A percentile compares a stretch with the other conserved stretches of the same genome.
Evolutionary conservation across 352 stramenopile genomes (phyloP).

Genomic region (Phytophthora pluvialis): DNA sequence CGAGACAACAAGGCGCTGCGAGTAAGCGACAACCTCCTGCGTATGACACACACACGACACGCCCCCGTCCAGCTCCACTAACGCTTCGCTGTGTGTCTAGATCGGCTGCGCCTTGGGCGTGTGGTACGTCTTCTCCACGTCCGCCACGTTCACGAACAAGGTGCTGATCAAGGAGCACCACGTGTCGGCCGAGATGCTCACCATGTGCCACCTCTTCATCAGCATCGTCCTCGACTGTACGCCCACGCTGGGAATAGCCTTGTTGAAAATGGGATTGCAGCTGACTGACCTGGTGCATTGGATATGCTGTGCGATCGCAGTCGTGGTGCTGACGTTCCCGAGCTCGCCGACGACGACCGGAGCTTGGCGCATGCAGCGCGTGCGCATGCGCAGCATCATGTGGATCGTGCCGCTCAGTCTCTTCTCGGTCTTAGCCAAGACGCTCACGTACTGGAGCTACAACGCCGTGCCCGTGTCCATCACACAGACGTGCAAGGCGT

Average conservation of each 20-base stretch:
- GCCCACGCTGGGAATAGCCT: conserved; percentile 1
- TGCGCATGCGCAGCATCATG: conserved; percentile 67
- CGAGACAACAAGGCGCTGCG: conserved; percentile 41
- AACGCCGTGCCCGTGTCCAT: conserved; percentile 84
- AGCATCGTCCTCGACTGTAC: conserved; percentile 81
- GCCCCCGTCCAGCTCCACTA: background rate
- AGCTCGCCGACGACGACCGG: conserved; percentile 45
- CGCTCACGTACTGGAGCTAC: conserved; percentile 91
- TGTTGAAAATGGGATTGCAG: background rate
- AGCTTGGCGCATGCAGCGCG: conserved; percentile 69
- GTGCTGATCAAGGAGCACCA: conserved; percentile 89
- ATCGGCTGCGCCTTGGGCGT: conserved; percentile 48
- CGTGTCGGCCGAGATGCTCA: conserved; percentile 86
- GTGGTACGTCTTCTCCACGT: conserved; percentile 87
- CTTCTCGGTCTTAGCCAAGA: conserved; percentile 81
- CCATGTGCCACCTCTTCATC: conserved; percentile 84
- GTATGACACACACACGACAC: background rate
- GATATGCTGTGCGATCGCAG: conserved; percentile 22
- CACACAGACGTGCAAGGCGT: conserved; percentile 88
- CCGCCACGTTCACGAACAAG: conserved; percentile 87
- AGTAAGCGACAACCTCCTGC: conserved; percentile 3
- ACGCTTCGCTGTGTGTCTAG: conserved; percentile 12
- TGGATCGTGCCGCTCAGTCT: conserved; percentile 85
- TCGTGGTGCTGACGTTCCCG: conserved; percentile 79
- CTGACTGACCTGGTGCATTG: background rate